A percentile compares a stretch with the other conserved stretches of the same genome.
phyloP scores from a whole-genome alignment of 176 grass and related monocot genomes.

The Carex cristatella region DNA sequence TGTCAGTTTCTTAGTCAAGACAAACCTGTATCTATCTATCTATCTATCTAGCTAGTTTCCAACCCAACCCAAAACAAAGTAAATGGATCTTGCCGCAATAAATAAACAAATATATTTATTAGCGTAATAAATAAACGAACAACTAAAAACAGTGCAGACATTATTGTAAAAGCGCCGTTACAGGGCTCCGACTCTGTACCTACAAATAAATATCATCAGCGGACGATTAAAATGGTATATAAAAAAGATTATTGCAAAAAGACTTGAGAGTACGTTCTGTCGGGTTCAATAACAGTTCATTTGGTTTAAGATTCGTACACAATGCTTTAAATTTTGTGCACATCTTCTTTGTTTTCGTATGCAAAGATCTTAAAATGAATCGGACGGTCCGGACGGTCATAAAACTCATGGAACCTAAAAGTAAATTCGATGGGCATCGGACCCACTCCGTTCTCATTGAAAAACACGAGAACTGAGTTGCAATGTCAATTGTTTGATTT shows the following conservation, averaged over 20 bases:
- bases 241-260: no score
- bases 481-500: neutral
- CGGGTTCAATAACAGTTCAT: no score
- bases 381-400: no score
- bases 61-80: neutral
- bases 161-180: neutral
- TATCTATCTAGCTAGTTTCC: neutral
- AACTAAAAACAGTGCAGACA: neutral
- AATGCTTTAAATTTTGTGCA: no score
- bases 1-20: conserved; percentile 16
- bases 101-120: neutral
- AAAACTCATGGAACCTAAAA: no score
- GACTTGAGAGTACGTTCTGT: no score
- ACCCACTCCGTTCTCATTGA: no score
- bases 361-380: no score
- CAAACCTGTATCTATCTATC: neutral
- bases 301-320: no score
- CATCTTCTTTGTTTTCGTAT: no score
- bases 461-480: no score
- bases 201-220: neutral
- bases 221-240: neutral
- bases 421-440: no score
- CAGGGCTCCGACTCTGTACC: neutral
- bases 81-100: neutral
- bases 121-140: neutral